Conservation (phyloP, 1,284 basidiomycete genomes). For the Microbotryum silenes-acaulis region DNA sequence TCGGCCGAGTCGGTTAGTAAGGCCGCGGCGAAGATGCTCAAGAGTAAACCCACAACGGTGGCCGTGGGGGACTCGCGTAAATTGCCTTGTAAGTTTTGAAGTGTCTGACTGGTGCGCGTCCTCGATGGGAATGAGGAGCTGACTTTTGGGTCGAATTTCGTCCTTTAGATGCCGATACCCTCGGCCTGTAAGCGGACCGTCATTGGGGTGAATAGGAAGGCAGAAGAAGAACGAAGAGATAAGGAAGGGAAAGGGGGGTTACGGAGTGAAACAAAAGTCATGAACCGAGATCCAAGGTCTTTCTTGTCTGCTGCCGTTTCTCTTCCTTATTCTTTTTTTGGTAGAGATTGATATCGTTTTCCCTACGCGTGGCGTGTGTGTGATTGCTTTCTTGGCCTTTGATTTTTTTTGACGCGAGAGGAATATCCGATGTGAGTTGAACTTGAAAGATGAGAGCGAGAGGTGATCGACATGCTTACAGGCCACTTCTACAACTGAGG, state of each 20-base stretch:
- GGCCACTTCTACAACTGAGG: too few relatives aligned
- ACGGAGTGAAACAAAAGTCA: too few relatives aligned
- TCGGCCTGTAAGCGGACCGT: slow-evolving; percentile 21
- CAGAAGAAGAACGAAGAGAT: background rate
- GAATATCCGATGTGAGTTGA: too few relatives aligned
- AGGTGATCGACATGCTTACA: too few relatives aligned
- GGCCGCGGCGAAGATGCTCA: slow-evolving; percentile 48
- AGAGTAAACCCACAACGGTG: slow-evolving; percentile 73
- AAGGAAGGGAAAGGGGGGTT: background rate
- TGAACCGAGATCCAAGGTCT: too few relatives aligned
- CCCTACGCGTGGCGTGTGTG: background rate
- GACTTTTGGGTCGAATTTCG: too few relatives aligned
- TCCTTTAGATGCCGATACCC: slow-evolving; percentile 26
- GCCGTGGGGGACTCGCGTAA: slow-evolving; percentile 66
- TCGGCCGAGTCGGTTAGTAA: slow-evolving; percentile 38
- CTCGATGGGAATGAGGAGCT: too few relatives aligned
- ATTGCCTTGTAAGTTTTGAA: slow-evolving; percentile 51
- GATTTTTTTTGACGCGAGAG: too few relatives aligned
- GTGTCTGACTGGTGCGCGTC: background rate
- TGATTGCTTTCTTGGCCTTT: background rate
- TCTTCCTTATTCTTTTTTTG: background rate
- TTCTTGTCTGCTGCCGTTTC: background rate
- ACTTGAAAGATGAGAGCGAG: too few relatives aligned
- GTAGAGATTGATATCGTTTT: slow-evolving; percentile 6
- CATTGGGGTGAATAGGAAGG: background rate